A percentile compares a stretch with the other conserved stretches of the same genome.
Evolutionary conservation across 1,284 basidiomycete genomes (phyloP).

Genomic region (Irpex rosettiformis): DNA sequence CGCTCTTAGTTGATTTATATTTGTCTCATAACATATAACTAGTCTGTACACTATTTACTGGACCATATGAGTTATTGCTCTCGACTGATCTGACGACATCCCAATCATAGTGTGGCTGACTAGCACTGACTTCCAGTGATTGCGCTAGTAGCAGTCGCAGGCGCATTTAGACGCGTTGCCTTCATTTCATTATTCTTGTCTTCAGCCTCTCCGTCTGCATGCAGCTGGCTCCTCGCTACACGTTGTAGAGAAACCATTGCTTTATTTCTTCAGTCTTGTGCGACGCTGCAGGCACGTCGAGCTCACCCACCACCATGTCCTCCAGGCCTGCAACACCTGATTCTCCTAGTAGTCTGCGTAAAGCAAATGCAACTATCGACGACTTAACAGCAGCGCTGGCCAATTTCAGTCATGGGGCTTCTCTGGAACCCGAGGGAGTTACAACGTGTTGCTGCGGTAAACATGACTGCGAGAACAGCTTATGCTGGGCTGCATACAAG

Average conservation of each 20-base stretch:
- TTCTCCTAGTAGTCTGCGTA: conserved; percentile 56
- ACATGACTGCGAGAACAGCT: conserved; percentile 60
- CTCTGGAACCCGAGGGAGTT: conserved; percentile 54
- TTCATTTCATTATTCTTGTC: neutral
- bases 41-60: neutral
- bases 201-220: conserved; percentile 1
- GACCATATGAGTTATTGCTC: neutral
- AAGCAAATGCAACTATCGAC: conserved; percentile 68
- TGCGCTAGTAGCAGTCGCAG: no score
- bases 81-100: neutral
- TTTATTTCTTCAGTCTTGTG: neutral
- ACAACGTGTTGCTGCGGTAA: conserved; percentile 64
- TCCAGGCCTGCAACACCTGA: conserved; percentile 44
- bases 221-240: neutral
- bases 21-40: neutral
- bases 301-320: conserved; percentile 14
- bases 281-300: neutral
- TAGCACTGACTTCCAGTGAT: neutral
- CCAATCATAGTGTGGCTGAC: neutral
- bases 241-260: conserved; percentile 4
- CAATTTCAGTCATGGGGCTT: conserved; percentile 65
- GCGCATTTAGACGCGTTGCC: neutral
- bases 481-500: conserved; percentile 64
- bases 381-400: conserved; percentile 69
- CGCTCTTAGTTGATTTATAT: conserved; percentile 6